Conservation (phyloP, 2,329 filamentous ascomycete species). For the Neofusicoccum laricinum region DNA sequence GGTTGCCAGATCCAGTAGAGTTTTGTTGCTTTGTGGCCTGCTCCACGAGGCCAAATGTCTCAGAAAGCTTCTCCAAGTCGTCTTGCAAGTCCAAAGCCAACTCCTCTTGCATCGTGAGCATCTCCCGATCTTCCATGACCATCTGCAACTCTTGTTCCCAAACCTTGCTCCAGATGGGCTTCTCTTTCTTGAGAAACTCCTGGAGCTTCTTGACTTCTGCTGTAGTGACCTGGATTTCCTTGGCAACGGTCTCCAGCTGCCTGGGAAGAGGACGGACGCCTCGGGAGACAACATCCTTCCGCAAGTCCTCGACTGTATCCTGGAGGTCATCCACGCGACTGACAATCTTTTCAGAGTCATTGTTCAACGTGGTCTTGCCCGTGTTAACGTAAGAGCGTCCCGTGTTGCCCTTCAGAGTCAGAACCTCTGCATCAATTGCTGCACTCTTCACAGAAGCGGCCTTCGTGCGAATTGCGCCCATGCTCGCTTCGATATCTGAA, state of each 20-base stretch:
- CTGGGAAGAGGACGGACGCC: conserved; percentile 88
- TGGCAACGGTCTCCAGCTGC: conserved; percentile 83
- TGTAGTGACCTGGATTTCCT: conserved; percentile 77
- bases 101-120: conserved; percentile 95
- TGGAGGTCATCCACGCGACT: conserved; percentile 95
- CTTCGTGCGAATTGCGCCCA: conserved; percentile 78
- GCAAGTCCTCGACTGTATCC: conserved; percentile 91
- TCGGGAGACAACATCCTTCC: conserved; percentile 91
- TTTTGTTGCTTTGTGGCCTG: conserved; percentile 97
- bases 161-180: conserved; percentile 97
- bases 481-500: conserved; percentile 81
- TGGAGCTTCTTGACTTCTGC: conserved; percentile 93
- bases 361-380: conserved; percentile 81
- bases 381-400: conserved; percentile 81
- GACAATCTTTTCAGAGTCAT: conserved; percentile 87
- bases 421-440: conserved; percentile 68
- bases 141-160: conserved; percentile 98
- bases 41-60: conserved; percentile 93
- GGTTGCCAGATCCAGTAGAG: conserved; percentile 61
- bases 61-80: conserved; percentile 88
- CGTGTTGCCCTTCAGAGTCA: conserved; percentile 70
- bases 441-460: conserved; percentile 75
- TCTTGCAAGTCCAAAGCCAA: conserved; percentile 88
- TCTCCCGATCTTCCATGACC: conserved; percentile 91
- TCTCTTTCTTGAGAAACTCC: conserved; percentile 86